Evolutionary conservation across 345 rosid species (phyloP).

Genomic region (Hevea brasiliensis): DNA sequence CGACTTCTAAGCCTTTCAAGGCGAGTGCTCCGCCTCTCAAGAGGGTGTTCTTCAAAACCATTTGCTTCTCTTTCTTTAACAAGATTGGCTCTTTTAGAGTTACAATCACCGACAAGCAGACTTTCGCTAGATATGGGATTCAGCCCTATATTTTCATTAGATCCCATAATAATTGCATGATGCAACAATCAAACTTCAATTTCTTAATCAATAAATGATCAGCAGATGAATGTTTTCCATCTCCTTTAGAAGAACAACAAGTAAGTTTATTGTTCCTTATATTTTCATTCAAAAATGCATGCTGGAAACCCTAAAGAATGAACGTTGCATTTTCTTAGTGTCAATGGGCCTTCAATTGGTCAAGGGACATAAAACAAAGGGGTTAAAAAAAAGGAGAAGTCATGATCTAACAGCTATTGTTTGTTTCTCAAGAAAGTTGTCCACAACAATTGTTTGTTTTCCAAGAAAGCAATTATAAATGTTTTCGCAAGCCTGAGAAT

Average conservation of each 20-base stretch:
- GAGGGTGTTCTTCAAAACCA: conserved; percentile 70
- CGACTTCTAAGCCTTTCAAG: conserved; percentile 94
- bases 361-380: too few species aligned
- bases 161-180: conserved; percentile 32
- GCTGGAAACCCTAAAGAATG: not conserved
- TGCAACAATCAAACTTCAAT: not conserved
- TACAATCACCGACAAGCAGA: conserved; percentile 44
- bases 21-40: conserved; percentile 96
- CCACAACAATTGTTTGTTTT: not conserved
- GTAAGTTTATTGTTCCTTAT: not conserved
- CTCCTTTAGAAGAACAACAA: not conserved
- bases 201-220: not conserved
- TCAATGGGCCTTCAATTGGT: conserved; percentile 1
- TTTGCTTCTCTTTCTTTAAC: conserved; percentile 56
- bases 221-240: not conserved
- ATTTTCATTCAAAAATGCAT: conserved; percentile 4
- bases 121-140: conserved; percentile 37
- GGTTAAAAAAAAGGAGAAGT: conserved; percentile 2
- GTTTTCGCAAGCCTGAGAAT: not conserved
- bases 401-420: conserved; percentile 10
- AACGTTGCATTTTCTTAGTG: not conserved
- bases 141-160: conserved; percentile 43
- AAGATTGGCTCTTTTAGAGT: conserved; percentile 42
- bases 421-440: too few species aligned
- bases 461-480: not conserved